These are phyloP conservation scores for Galerina sulciceps DNA, from an alignment of 768 basidiomycete genomes.

Conservation along the genomic window DNA sequence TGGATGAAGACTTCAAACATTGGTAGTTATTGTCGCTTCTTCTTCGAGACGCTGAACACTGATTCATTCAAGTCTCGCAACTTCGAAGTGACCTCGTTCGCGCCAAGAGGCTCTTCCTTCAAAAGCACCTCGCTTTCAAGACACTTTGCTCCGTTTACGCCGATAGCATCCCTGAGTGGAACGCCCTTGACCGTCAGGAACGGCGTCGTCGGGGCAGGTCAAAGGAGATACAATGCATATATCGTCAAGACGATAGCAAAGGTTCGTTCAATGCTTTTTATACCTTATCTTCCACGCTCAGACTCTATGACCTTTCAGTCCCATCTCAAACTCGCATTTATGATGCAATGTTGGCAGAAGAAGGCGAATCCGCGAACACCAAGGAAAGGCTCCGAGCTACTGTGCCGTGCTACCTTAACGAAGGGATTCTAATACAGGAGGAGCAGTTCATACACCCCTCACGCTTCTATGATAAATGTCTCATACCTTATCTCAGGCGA, in stretches of 20 bases:
- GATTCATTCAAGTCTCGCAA: background rate
- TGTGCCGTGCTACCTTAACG: slow-evolving; percentile 5
- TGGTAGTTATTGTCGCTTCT: slow-evolving; percentile 1
- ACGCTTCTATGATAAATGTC: background rate
- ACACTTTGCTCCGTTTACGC: background rate
- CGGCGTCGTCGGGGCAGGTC: background rate
- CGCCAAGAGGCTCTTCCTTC: slow-evolving; percentile 6
- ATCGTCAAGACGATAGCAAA: slow-evolving; percentile 16
- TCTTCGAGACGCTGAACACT: background rate
- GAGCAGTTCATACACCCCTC: slow-evolving; percentile 4
- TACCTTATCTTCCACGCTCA: background rate
- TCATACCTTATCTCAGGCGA: background rate
- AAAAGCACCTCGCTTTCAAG: slow-evolving; percentile 13
- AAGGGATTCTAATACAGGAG: slow-evolving; percentile 9
- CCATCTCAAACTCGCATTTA: slow-evolving; percentile 17
- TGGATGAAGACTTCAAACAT: slow-evolving; percentile 24
- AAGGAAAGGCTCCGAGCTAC: background rate
- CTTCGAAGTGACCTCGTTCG: slow-evolving; percentile 6
- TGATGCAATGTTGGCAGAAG: slow-evolving; percentile 10
- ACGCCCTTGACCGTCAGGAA: slow-evolving; percentile 8
- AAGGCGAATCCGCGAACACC: background rate
- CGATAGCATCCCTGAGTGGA: slow-evolving; percentile 6
- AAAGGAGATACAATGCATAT: slow-evolving; percentile 21
- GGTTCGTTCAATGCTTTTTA: background rate
- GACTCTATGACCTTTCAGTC: slow-evolving; percentile 1